A percentile compares a stretch with the other conserved stretches of the same genome.
phyloP scores from a whole-genome alignment of 202 grass and related monocot genomes.

The Cymbopogon flexuosus region DNA sequence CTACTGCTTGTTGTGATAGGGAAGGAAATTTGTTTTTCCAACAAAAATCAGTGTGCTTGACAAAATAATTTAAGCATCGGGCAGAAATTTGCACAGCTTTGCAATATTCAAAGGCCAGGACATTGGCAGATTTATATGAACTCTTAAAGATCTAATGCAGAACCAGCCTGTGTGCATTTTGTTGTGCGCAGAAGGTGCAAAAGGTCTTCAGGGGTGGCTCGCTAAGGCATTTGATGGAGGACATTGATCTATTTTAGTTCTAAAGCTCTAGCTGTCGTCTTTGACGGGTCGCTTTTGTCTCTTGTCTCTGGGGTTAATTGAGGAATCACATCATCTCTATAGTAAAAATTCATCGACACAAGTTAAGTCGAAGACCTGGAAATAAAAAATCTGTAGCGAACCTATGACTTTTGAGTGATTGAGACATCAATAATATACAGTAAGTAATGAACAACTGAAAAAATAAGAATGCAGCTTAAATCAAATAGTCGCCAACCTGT shows the following conservation, averaged over 20 bases:
- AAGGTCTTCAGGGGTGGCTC: background rate
- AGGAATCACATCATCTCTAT: background rate
- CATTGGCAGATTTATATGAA: background rate
- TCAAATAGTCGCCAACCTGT: conserved; percentile 5
- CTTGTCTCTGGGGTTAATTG: too few relatives aligned
- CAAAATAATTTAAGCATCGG: background rate
- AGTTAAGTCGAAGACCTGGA: background rate
- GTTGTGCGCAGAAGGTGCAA: background rate
- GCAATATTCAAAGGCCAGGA: background rate
- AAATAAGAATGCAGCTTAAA: background rate
- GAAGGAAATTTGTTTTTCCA: background rate
- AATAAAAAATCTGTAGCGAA: background rate
- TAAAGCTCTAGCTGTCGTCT: background rate
- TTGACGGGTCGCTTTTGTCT: background rate
- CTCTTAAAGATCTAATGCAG: background rate
- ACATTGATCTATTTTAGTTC: background rate
- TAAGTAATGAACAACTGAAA: background rate
- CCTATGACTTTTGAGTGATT: background rate
- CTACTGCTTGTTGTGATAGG: background rate
- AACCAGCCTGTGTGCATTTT: background rate
- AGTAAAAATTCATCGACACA: background rate
- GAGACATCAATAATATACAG: background rate
- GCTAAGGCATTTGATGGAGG: background rate
- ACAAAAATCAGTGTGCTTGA: background rate
- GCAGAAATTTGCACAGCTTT: background rate